Evolutionary conservation across 2,329 filamentous ascomycete genomes (phyloP).

Genomic region (Xylariaceae sp.): DNA sequence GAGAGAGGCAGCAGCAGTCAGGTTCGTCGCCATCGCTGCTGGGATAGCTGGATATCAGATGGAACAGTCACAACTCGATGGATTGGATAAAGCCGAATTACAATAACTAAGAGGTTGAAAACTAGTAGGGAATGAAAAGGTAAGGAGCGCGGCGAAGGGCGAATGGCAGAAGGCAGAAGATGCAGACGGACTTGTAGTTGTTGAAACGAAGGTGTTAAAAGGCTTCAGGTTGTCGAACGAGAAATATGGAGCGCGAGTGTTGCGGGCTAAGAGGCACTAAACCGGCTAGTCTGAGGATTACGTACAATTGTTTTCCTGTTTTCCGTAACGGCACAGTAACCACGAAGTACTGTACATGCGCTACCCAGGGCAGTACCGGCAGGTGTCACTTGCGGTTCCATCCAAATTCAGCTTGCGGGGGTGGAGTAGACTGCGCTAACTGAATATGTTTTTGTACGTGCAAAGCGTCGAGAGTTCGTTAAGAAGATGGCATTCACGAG

Average conservation of each 20-base stretch:
- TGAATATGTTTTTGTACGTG: too few relatives aligned
- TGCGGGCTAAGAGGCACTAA: slow-evolving; percentile 1
- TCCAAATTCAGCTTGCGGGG: not conserved
- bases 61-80: not conserved
- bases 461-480: too few relatives aligned
- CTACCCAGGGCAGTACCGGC: not conserved
- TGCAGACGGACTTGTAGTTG: not conserved
- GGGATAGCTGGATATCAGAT: slow-evolving; percentile 6
- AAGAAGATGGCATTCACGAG: too few relatives aligned
- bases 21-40: slow-evolving; percentile 42
- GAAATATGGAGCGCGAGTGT: slow-evolving; percentile 15
- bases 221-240: not conserved
- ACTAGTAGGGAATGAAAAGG: slow-evolving; percentile 17
- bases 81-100: slow-evolving; percentile 17
- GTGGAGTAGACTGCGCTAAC: not conserved
- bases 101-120: slow-evolving; percentile 17
- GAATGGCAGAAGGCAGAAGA: slow-evolving; percentile 6
- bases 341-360: not conserved
- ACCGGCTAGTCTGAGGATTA: not conserved
- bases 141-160: slow-evolving; percentile 17
- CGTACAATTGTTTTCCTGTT: not conserved
- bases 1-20: slow-evolving; percentile 56
- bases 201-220: not conserved
- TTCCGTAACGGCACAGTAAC: not conserved
- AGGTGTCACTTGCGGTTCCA: not conserved